These are phyloP conservation scores for Drechslera avenae DNA, from an alignment of 2,329 filamentous ascomycete species.

Conservation along the genomic window DNA sequence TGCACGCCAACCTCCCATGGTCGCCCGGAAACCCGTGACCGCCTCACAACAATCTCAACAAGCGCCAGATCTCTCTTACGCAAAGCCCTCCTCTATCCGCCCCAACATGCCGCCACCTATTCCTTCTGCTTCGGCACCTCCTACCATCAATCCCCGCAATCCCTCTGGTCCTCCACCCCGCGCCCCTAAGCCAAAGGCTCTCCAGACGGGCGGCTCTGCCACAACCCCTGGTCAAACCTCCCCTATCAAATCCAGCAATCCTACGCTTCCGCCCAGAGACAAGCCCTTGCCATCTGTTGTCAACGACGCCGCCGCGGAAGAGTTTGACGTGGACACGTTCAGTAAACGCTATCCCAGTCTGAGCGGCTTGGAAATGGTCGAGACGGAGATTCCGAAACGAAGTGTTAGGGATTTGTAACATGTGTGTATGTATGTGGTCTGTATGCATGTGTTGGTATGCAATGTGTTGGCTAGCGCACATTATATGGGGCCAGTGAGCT, in stretches of 20 bases:
- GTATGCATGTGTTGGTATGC: no score
- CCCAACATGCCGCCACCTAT: constrained; percentile 29
- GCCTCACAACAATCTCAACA: constrained; percentile 16
- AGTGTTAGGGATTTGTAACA: constrained; percentile 28
- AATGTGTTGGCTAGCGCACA: no score
- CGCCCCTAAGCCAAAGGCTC: constrained; percentile 65
- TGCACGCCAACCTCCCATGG: constrained; percentile 28
- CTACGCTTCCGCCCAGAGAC: constrained; percentile 14
- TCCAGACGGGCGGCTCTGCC: constrained; percentile 54
- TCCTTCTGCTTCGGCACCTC: constrained; percentile 42
- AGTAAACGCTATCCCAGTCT: constrained; percentile 86
- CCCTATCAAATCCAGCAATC: constrained; percentile 1
- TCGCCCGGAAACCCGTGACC: constrained; percentile 57
- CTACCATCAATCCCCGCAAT: constrained; percentile 35
- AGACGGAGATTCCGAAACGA: constrained; percentile 60
- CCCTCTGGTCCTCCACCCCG: constrained; percentile 51
- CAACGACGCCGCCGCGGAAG: constrained; percentile 58
- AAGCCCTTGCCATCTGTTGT: constrained; percentile 26
- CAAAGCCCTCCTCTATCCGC: constrained; percentile 32
- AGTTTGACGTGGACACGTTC: constrained; percentile 70
- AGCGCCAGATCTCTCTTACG: constrained; percentile 33
- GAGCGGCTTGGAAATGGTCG: constrained; percentile 85
- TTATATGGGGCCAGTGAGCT: no score
- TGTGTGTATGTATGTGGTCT: background rate
- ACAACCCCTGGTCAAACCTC: constrained; percentile 13